Conservation (phyloP, 2,329 filamentous ascomycete species). For the Colletotrichum lentis region DNA sequence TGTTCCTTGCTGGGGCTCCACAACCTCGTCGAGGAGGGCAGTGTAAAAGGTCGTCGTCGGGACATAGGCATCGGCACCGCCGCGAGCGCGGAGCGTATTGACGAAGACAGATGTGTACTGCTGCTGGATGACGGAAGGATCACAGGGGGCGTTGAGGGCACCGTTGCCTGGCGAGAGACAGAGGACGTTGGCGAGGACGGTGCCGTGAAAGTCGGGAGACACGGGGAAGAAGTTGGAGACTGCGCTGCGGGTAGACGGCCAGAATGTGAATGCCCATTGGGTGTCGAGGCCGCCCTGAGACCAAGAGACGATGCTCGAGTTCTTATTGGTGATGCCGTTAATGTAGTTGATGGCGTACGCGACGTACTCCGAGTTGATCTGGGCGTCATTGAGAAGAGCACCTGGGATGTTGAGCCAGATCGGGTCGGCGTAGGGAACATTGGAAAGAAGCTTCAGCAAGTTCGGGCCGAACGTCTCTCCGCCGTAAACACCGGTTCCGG, state of each 20-base stretch:
- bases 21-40: slow-evolving; percentile 58
- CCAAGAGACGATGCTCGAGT: slow-evolving; percentile 60
- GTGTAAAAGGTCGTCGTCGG: slow-evolving; percentile 64
- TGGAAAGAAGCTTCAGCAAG: slow-evolving; percentile 57
- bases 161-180: slow-evolving; percentile 24
- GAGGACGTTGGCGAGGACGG: slow-evolving; percentile 37
- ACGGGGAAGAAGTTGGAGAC: slow-evolving; percentile 62
- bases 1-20: slow-evolving; percentile 58
- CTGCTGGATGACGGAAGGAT: slow-evolving; percentile 58
- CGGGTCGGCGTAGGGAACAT: slow-evolving; percentile 54
- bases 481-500: slow-evolving; percentile 60
- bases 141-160: slow-evolving; percentile 30
- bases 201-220: slow-evolving; percentile 57
- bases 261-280: slow-evolving; percentile 68
- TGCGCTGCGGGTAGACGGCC: slow-evolving; percentile 56
- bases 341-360: slow-evolving; percentile 68
- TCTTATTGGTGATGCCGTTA: slow-evolving; percentile 49
- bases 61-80: slow-evolving; percentile 62
- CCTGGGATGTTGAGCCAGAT: slow-evolving; percentile 65
- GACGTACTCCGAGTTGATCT: slow-evolving; percentile 62
- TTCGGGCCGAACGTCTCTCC: slow-evolving; percentile 56
- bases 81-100: slow-evolving; percentile 50
- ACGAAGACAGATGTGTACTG: slow-evolving; percentile 55
- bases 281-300: slow-evolving; percentile 63
- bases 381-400: slow-evolving; percentile 56